Evolutionary conservation across 2,329 filamentous ascomycete species (phyloP), one percentile per base, ranked within the genome.

Genomic region (Sarocladium strictum): DNA sequence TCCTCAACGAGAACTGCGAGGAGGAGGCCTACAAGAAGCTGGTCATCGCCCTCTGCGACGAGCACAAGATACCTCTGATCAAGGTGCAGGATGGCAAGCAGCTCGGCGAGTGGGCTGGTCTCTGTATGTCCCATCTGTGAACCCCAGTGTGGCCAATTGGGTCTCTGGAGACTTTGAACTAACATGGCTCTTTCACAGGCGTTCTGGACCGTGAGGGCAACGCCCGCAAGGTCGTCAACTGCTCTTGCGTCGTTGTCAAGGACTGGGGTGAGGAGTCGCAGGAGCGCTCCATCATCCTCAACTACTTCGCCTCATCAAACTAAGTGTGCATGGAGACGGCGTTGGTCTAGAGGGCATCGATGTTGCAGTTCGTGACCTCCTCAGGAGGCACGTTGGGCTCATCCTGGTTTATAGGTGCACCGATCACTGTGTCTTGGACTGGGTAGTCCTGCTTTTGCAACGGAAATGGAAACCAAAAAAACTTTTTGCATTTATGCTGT

Each of bases 21-120:
- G 94, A 99, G 86, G 94, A 99, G 80, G 93, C 94, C 65, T 99
- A 99, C 86, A 99, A 99, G 91, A 99, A 99, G 89, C 86, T 99
- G 64, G 93, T 99, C 69, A 89, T 97, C 67, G 94, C 94, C 61
- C 89, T 99, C 59, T 99, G 94, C 89, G 90, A 88, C 62, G 94
- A 99, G 86, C 94, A 99, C 84, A 97, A 97, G 87, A 99, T 99
- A 70, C 94, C 94, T 64, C 82, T 99, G 69, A 99, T 99, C 86
- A 97, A 99, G 90, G 94, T 99, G 62, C 93, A 92, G 66, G 94
- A 99, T 77, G 94, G 94, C 77, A 99, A 99, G 88, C 90, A 97
- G 85, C 83, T 99, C 69, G 94, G 94, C 81, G 94, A 99, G 84
- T 99, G 94, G 94, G 93, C 95, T 74, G 94, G 94, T 81, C 87